Evolutionary conservation across 169 alveolate species (phyloP).

Genomic region (Besnoitia besnoiti): DNA sequence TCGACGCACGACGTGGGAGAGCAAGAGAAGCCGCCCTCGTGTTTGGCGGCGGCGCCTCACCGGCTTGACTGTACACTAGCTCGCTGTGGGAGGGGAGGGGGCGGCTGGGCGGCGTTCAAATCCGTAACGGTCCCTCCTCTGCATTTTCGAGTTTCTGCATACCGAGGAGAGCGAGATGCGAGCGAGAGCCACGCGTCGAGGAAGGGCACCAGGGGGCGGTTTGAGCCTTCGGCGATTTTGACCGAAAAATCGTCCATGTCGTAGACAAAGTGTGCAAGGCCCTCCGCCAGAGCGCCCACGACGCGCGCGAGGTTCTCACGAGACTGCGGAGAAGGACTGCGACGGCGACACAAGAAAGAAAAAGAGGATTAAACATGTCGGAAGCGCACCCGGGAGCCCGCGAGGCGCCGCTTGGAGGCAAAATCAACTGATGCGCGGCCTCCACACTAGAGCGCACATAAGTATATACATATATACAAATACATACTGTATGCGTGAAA

Average conservation of each 20-base stretch:
- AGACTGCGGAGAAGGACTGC: not conserved
- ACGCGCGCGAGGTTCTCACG: not conserved
- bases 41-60: too few relatives aligned
- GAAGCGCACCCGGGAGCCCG: too few relatives aligned
- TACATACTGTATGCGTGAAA: too few relatives aligned
- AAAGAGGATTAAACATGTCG: not conserved
- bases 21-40: too few relatives aligned
- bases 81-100: too few relatives aligned
- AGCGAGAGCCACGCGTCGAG: not conserved
- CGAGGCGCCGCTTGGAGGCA: too few relatives aligned
- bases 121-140: too few relatives aligned
- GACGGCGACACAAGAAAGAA: not conserved
- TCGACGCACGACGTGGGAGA: too few relatives aligned
- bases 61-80: too few relatives aligned
- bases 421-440: too few relatives aligned
- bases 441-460: not conserved
- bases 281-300: constrained; percentile 1
- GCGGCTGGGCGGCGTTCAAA: too few relatives aligned
- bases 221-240: not conserved
- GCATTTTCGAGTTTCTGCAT: too few relatives aligned
- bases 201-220: not conserved
- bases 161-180: not conserved
- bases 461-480: not conserved
- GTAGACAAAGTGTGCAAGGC: constrained; percentile 5
- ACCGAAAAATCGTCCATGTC: not conserved